These are phyloP conservation scores for Sextonia rubra DNA, from an alignment of 164 flowering plant genomes.

Conservation along the genomic window DNA sequence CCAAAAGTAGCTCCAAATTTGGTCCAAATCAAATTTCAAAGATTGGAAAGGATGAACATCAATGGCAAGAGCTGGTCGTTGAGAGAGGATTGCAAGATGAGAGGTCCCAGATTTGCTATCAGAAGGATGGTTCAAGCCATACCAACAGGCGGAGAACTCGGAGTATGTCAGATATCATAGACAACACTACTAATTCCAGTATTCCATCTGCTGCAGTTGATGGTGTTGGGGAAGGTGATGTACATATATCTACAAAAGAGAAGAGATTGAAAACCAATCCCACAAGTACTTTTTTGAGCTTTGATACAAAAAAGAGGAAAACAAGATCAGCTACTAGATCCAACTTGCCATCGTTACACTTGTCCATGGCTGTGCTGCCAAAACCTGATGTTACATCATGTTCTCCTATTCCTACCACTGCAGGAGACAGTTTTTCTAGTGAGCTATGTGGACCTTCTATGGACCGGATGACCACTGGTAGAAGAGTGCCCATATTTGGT, in stretches of 20 bases:
- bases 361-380: neutral
- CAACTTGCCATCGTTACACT: neutral
- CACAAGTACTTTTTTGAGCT: constrained; percentile 4
- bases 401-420: constrained; percentile 4
- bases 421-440: neutral
- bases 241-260: constrained; percentile 9
- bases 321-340: constrained; percentile 12
- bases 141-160: constrained; percentile 36
- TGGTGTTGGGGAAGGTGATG: constrained; percentile 10
- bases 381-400: constrained; percentile 1
- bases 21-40: constrained; percentile 9
- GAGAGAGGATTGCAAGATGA: constrained; percentile 2
- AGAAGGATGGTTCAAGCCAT: constrained; percentile 18
- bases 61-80: constrained; percentile 11
- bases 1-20: constrained; percentile 8
- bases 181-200: constrained; percentile 11
- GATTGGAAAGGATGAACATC: constrained; percentile 13
- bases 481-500: neutral
- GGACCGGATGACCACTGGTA: neutral
- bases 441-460: neutral
- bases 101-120: constrained; percentile 1
- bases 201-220: constrained; percentile 12
- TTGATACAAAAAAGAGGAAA: constrained; percentile 19
- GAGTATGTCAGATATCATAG: constrained; percentile 11
- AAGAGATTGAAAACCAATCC: constrained; percentile 16